Conservation (phyloP, 805 yeast species). For the Lipomyces spencermartinsiae region DNA sequence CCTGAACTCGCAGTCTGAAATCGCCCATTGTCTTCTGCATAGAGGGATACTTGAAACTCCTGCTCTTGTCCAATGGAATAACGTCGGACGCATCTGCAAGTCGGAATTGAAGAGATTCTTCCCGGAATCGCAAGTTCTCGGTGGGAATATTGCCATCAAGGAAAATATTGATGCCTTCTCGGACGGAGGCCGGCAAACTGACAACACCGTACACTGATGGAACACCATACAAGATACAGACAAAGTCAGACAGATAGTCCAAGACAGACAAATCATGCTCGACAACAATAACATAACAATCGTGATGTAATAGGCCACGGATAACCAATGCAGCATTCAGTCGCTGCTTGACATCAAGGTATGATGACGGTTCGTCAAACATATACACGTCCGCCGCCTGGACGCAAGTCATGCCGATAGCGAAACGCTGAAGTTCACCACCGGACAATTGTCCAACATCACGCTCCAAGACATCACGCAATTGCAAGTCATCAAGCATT, state of each 20-base stretch:
- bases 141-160: conserved; percentile 97
- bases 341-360: conserved; percentile 98
- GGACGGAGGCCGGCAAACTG: conserved; percentile 91
- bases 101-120: conserved; percentile 93
- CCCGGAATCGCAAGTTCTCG: conserved; percentile 95
- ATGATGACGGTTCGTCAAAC: conserved; percentile 99
- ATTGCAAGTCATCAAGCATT: conserved; percentile 73
- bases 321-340: conserved; percentile 95
- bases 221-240: conserved; percentile 96
- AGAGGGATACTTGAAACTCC: conserved; percentile 76
- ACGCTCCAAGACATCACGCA: conserved; percentile 77
- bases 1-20: conserved; percentile 79
- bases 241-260: conserved; percentile 95
- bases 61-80: conserved; percentile 74
- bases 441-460: conserved; percentile 91
- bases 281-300: conserved; percentile 86
- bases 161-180: conserved; percentile 99
- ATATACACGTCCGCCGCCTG: conserved; percentile 95
- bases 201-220: conserved; percentile 99
- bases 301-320: conserved; percentile 77
- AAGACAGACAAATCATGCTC: conserved; percentile 98
- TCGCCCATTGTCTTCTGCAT: conserved; percentile 96
- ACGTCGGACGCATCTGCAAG: conserved; percentile 87
- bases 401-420: conserved; percentile 95
- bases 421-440: conserved; percentile 98